Evolutionary conservation across 208 protist species (phyloP).

Genomic region (Crithidia thermophila): DNA sequence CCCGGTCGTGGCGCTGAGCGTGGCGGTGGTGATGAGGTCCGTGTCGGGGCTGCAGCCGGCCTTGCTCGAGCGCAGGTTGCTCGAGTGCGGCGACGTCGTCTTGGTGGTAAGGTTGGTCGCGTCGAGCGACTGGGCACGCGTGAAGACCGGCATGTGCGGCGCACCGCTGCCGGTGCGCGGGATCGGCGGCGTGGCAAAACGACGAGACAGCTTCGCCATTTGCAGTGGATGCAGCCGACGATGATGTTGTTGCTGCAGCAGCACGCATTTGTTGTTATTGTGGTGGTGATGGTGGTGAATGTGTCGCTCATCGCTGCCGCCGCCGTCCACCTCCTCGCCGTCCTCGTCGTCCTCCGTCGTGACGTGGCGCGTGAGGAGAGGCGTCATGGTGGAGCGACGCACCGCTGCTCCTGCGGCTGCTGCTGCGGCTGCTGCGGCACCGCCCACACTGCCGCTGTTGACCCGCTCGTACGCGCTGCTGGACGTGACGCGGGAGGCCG

Average conservation of each 20-base stretch:
- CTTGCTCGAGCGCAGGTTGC: slow-evolving; percentile 14
- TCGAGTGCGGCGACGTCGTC: slow-evolving; percentile 1
- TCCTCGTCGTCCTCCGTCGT: slow-evolving; percentile 4
- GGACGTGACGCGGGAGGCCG: background rate
- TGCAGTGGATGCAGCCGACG: background rate
- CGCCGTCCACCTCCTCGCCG: background rate
- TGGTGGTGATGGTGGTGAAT: too few species aligned
- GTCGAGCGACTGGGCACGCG: slow-evolving; percentile 1
- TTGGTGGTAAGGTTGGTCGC: background rate
- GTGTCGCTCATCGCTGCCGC: background rate
- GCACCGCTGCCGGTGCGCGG: background rate
- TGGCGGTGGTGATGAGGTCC: slow-evolving; percentile 6
- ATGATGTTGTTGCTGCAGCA: background rate
- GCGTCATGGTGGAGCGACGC: slow-evolving; percentile 14
- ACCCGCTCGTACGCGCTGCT: background rate
- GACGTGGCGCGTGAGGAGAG: background rate
- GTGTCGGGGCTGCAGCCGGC: slow-evolving; percentile 6
- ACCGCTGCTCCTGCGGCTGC: too few species aligned
- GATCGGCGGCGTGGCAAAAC: background rate
- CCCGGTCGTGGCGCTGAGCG: slow-evolving; percentile 1
- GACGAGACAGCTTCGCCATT: background rate
- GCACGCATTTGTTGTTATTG: too few species aligned
- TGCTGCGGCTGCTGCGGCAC: background rate
- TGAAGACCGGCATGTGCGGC: background rate
- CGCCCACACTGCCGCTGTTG: background rate